Evolutionary conservation across 768 basidiomycete genomes (phyloP).

Genomic region (Chiua virens): DNA sequence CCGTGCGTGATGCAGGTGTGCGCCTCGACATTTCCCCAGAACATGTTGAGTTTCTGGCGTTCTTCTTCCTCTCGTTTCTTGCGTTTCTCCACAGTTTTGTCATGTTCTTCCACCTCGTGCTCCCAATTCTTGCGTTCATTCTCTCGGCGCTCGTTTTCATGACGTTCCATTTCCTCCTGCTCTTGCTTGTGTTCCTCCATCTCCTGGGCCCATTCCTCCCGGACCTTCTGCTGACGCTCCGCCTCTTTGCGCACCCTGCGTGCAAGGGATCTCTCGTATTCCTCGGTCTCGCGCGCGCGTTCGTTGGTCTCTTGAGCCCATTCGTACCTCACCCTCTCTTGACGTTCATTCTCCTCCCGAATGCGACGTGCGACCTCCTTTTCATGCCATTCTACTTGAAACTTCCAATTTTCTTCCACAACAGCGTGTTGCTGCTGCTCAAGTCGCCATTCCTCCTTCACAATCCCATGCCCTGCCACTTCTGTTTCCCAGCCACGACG

Average conservation of each 20-base stretch:
- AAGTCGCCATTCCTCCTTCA: slow-evolving; percentile 4
- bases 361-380: background rate
- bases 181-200: slow-evolving; percentile 1
- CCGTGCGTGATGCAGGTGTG: no score
- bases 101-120: slow-evolving; percentile 20
- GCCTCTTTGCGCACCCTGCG: slow-evolving; percentile 2
- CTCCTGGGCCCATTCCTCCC: slow-evolving; percentile 6
- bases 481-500: slow-evolving; percentile 13
- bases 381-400: slow-evolving; percentile 11
- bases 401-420: slow-evolving; percentile 4
- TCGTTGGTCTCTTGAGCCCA: background rate
- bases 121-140: slow-evolving; percentile 13
- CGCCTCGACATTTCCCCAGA: slow-evolving; percentile 16
- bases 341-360: slow-evolving; percentile 8
- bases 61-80: slow-evolving; percentile 24
- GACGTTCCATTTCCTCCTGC: slow-evolving; percentile 11
- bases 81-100: slow-evolving; percentile 12
- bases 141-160: slow-evolving; percentile 6
- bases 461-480: background rate
- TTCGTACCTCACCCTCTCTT: background rate
- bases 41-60: slow-evolving; percentile 27
- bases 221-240: slow-evolving; percentile 1
- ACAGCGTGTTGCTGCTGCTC: slow-evolving; percentile 3
- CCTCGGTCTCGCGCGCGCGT: background rate
- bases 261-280: background rate